phyloP scores from a whole-genome alignment of 2,329 filamentous ascomycete species.

The Cordyceps cicadae region DNA sequence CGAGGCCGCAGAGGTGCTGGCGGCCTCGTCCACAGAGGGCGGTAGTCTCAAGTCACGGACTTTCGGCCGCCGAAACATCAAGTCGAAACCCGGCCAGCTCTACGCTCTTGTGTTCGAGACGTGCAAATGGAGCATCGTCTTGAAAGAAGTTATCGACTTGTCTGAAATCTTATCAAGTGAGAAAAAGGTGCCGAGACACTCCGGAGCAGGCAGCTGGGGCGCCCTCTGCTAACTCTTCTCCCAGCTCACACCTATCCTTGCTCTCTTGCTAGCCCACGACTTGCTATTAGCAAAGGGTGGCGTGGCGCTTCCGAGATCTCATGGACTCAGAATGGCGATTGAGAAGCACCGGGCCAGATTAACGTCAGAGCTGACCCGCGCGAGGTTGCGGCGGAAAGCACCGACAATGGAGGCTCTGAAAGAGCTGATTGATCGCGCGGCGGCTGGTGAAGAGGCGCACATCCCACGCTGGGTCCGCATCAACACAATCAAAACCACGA shows the following conservation, averaged over 20 bases:
- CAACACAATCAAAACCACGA: conserved; percentile 65
- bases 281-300: conserved; percentile 73
- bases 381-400: conserved; percentile 63
- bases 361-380: conserved; percentile 72
- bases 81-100: conserved; percentile 70
- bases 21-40: conserved; percentile 43
- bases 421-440: conserved; percentile 44
- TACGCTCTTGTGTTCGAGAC: conserved; percentile 83
- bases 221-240: conserved; percentile 7
- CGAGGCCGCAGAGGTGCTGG: conserved; percentile 72
- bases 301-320: conserved; percentile 69
- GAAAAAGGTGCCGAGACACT: conserved; percentile 57
- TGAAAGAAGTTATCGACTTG: conserved; percentile 84
- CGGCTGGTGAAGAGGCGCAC: conserved; percentile 40
- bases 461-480: conserved; percentile 91
- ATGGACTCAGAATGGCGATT: conserved; percentile 67
- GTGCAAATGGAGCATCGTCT: conserved; percentile 78
- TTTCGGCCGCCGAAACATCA: conserved; percentile 65
- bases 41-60: conserved; percentile 83
- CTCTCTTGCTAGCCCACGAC: conserved; percentile 79
- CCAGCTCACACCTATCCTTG: conserved; percentile 71
- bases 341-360: conserved; percentile 76
- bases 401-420: conserved; percentile 59
- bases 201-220: neutral
- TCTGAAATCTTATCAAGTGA: conserved; percentile 70